Base-by-base conservation (phyloP, 2,329 filamentous ascomycete species). In the Fusarium pseudograminearum region DNA sequence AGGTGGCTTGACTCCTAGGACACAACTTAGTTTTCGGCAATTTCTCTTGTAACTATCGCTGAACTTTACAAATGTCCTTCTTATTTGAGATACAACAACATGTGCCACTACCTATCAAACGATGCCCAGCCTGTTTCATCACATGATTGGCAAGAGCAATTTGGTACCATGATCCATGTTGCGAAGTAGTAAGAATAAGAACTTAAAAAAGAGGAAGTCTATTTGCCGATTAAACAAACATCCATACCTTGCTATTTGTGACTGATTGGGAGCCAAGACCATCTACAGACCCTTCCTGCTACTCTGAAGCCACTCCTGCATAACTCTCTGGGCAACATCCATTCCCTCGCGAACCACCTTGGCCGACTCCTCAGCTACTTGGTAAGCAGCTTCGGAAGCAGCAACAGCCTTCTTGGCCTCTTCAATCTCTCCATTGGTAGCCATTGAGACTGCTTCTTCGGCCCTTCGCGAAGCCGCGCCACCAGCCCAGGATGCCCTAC, bases 271-370 rank as follows among this genome's bases (percentile, higher is more conserved):
- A 12, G 24, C 22, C 18, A 26, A 48, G 22, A 40, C 16, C 4
- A 7, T 4, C 22, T 55, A 68, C 24, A 65, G 57, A 2, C 65
- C 65, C 33, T 65, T 63, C 8, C 65, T 11, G 10, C 50, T 69
- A 3, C 65, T 69, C 16, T 68, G 65, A 20, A 69, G 5, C 66
- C 66, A 69, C 56, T 70, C 66, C 12, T 69, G 66, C 5, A 69
- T 15, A 0, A 53, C 47, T 3, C 63, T 70, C 26, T 70, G 66
- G 3, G 53, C 66, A 28, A 53, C 22, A 22, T 69, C 66, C 16
- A 70, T 41, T 0, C 66, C 66, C 33, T 70, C 66, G 1, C 61
- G 31, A 8, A 69, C 66, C 4, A 34, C 38, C 51, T 69, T 69
- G 0, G 56, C 50, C 2, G 66, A 69, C 18, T 65, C 46, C 16